Conservation (phyloP, 2,329 filamentous ascomycete species). For the Alternaria sp. region DNA sequence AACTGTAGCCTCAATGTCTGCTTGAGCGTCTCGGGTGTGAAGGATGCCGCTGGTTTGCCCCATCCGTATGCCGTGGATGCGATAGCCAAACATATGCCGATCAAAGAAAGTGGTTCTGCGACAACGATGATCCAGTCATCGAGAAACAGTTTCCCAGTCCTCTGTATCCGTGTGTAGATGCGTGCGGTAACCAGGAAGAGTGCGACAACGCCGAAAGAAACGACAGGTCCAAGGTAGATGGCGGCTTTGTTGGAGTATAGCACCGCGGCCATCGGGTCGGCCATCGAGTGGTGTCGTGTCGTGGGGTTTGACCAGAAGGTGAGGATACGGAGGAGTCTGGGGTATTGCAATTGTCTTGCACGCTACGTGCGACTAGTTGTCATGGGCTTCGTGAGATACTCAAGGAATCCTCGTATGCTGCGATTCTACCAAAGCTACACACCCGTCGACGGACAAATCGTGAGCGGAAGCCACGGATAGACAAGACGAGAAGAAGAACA, state of each 20-base stretch:
- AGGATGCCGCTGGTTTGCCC: conserved; percentile 28
- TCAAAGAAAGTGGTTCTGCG: conserved; percentile 29
- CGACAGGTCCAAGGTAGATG: conserved; percentile 29
- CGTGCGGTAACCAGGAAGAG: conserved; percentile 26
- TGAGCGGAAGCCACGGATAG: background rate
- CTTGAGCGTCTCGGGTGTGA: conserved; percentile 18
- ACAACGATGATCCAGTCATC: conserved; percentile 37
- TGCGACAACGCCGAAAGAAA: conserved; percentile 24
- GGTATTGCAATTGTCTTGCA: conserved; percentile 3
- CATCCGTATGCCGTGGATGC: conserved; percentile 28
- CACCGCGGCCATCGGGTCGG: conserved; percentile 1
- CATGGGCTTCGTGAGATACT: background rate
- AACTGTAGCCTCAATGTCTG: conserved; percentile 28
- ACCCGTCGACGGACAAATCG: background rate
- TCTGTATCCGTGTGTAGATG: conserved; percentile 27
- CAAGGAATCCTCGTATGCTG: background rate
- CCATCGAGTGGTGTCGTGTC: conserved; percentile 3
- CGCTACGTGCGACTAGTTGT: background rate
- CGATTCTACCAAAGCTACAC: background rate
- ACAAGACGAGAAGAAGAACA: background rate
- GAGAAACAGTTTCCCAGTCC: conserved; percentile 22
- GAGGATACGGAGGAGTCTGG: background rate
- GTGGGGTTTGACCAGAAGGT: background rate
- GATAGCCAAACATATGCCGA: conserved; percentile 19
- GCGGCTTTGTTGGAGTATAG: conserved; percentile 29